Conservation (phyloP, 768 basidiomycete species). For the Naganishia kalamii region DNA sequence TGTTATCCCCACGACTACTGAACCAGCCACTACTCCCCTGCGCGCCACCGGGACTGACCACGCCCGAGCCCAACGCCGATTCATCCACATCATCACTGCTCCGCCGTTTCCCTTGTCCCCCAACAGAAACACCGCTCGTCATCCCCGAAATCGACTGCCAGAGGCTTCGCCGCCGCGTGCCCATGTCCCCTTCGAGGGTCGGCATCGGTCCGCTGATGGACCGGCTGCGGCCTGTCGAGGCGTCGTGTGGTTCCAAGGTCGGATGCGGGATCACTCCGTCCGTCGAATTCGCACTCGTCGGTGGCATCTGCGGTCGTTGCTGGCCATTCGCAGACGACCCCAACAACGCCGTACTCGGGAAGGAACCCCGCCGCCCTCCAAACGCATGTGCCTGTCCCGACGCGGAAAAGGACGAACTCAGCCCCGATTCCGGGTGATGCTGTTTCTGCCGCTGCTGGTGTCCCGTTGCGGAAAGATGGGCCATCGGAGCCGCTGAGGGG, state of each 20-base stretch:
- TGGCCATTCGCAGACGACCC: background rate
- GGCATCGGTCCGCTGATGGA: no score
- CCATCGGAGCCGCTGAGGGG: background rate
- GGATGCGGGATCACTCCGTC: no score
- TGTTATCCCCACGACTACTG: background rate
- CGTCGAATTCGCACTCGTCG: no score
- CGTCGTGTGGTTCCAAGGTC: no score
- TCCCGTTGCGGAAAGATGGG: background rate
- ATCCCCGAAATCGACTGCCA: background rate
- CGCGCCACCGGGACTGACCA: conserved; percentile 4
- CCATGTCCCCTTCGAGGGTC: no score
- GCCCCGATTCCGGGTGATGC: background rate
- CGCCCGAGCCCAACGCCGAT: no score
- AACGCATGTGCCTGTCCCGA: background rate
- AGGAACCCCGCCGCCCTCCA: background rate
- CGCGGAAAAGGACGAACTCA: background rate
- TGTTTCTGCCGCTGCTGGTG: background rate
- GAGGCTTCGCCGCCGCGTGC: background rate
- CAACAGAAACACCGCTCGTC: background rate
- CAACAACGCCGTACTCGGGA: no score
- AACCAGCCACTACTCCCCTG: conserved; percentile 15
- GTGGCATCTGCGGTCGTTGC: no score
- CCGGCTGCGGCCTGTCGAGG: no score
- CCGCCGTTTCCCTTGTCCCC: background rate
- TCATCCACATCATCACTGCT: background rate